Conservation (phyloP, 768 basidiomycete species). For the Nevesoporus exiguus region DNA sequence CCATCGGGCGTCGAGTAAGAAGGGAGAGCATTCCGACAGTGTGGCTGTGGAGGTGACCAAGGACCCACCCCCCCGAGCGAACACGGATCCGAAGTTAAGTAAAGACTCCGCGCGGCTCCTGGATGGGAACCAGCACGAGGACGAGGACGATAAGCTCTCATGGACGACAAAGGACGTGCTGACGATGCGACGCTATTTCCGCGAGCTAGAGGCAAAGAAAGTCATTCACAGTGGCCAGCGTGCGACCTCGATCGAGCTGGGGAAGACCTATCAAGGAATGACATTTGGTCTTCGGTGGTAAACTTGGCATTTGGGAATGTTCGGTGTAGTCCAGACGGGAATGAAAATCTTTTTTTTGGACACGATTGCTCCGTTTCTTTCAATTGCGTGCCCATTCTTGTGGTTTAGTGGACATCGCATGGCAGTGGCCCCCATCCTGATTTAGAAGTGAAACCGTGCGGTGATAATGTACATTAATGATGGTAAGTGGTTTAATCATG, state of each 20-base stretch:
- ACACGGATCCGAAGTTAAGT: not conserved
- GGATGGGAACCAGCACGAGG: not conserved
- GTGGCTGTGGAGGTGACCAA: not conserved
- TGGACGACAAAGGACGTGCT: conserved; percentile 18
- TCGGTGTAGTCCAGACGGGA: not conserved
- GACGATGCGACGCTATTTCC: conserved; percentile 12
- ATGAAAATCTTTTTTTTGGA: not conserved
- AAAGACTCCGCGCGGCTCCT: not conserved
- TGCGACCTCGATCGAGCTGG: conserved; percentile 19
- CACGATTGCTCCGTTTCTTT: not conserved
- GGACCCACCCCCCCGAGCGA: not conserved
- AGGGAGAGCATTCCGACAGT: not conserved
- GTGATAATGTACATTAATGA: conserved; percentile 6
- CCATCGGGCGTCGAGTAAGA: not conserved
- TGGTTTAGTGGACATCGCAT: not conserved
- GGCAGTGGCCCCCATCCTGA: not conserved
- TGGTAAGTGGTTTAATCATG: not conserved
- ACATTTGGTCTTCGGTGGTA: conserved; percentile 26
- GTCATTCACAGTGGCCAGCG: conserved; percentile 8
- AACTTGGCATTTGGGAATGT: not conserved
- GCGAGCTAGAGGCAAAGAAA: conserved; percentile 4
- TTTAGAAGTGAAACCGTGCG: not conserved
- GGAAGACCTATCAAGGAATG: conserved; percentile 21
- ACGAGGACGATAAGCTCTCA: conserved; percentile 8
- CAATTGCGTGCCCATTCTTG: not conserved